phyloP scores from a whole-genome alignment of 2,329 filamentous ascomycete species.

The Mycosphaerella arachidis region DNA sequence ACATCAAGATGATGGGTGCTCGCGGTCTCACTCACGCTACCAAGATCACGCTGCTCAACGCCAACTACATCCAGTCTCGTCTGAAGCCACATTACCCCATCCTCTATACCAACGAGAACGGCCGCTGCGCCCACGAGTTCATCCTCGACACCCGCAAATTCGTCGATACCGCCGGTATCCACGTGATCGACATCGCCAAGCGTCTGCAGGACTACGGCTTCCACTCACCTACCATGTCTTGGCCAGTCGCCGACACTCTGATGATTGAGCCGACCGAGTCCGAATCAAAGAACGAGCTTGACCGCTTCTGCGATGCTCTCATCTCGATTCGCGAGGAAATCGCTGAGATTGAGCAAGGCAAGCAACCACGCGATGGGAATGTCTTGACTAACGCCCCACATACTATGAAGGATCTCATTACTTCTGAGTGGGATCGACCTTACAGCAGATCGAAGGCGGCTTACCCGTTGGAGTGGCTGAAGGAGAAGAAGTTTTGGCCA shows the following conservation, averaged over 20 bases:
- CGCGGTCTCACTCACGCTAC: constrained; percentile 82
- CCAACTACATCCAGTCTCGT: constrained; percentile 90
- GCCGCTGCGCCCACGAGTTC: constrained; percentile 93
- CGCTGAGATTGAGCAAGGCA: constrained; percentile 72
- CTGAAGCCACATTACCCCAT: constrained; percentile 83
- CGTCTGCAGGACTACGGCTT: constrained; percentile 96
- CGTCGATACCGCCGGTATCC: constrained; percentile 74
- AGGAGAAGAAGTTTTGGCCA: constrained; percentile 98
- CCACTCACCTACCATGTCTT: constrained; percentile 95
- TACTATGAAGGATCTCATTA: constrained; percentile 72
- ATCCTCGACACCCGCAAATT: constrained; percentile 86
- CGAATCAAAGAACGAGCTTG: constrained; percentile 86
- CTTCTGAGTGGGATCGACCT: constrained; percentile 72
- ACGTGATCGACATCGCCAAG: constrained; percentile 94
- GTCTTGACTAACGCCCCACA: constrained; percentile 88
- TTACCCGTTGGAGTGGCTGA: constrained; percentile 75
- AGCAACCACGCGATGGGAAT: constrained; percentile 69
- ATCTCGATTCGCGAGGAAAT: constrained; percentile 86
- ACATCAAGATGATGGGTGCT: constrained; percentile 88
- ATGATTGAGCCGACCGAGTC: constrained; percentile 98
- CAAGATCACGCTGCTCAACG: constrained; percentile 88
- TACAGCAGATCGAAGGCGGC: constrained; percentile 80
- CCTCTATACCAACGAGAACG: constrained; percentile 85
- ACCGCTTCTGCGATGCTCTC: constrained; percentile 86
- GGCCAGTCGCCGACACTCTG: constrained; percentile 88